Base-by-base conservation (phyloP, 345 rosid species). In the Euphorbia pulcherrima region DNA sequence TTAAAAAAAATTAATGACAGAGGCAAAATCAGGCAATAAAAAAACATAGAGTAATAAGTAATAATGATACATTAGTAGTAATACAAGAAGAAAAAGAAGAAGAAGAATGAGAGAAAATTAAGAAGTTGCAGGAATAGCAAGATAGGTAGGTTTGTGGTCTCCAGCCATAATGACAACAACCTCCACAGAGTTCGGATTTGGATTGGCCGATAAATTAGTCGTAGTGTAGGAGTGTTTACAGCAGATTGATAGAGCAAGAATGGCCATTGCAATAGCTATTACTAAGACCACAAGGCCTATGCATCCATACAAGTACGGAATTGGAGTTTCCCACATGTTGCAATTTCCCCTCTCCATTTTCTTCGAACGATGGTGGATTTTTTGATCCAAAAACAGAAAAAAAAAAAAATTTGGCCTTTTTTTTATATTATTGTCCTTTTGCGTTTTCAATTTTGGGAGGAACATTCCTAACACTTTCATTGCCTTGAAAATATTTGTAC, bases 161-260 rank as follows among this genome's bases (percentile, higher is more conserved):
- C 90, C 88, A 12, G 88, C 83, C 90, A 87, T 76, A 73, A 85
- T 78, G 24, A 85, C 88, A 0, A 73, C 83, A 40, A 82, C 48
- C 72, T 76, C 44, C 2, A 53, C 72, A 26, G 66, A 40, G 14
- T 39, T 61, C 0, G 37, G 55, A 5, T 8, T 16, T 16, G 20
- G 10, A 29, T 29, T 64, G 35, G n/a, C 46, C 2, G 61, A 8
- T 20, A 28, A 24, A 48, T 69, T 21, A 55, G 6, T 68, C 12
- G 50, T 44, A 12, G 13, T 1, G 17, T 6, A 14, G 16, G 50
- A 44, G 50, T 44, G 50, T 0, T 53, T 73, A 79, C 60, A 35
- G 59, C 0, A 63, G 68, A 24, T 47, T 16, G 85, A 79, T 58
- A 86, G 79, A 23, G 68, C 70, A 52, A 83, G 30, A 9, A 75